Evolutionary conservation across 257 asterid species (phyloP).

Genomic region (Solanum microdontum): DNA sequence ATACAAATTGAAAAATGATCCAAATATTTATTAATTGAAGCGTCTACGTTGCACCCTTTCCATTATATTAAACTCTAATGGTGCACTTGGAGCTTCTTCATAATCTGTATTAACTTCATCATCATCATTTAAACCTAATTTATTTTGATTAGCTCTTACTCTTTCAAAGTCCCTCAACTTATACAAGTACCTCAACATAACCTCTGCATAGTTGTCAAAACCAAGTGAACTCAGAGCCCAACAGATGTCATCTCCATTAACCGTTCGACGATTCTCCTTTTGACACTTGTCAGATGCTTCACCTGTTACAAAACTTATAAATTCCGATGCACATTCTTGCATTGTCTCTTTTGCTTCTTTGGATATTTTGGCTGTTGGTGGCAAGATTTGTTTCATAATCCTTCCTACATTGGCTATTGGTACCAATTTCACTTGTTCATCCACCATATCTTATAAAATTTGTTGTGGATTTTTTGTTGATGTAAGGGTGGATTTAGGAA

Average conservation of each 20-base stretch:
- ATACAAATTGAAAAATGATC: background rate
- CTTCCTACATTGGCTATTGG: constrained; percentile 74
- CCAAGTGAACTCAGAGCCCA: constrained; percentile 51
- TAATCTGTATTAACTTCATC: background rate
- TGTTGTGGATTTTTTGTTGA: background rate
- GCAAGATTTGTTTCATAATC: constrained; percentile 63
- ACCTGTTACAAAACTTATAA: constrained; percentile 56
- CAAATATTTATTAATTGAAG: background rate
- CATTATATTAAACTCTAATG: background rate
- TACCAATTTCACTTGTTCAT: constrained; percentile 10
- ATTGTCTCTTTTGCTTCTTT: constrained; percentile 69
- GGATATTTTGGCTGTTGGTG: constrained; percentile 57
- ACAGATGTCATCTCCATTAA: constrained; percentile 66
- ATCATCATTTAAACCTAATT: constrained; percentile 4
- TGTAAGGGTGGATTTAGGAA: background rate
- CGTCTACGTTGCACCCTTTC: background rate
- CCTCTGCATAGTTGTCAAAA: constrained; percentile 47
- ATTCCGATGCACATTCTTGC: constrained; percentile 72
- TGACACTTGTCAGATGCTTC: constrained; percentile 74
- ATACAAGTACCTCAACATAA: constrained; percentile 47
- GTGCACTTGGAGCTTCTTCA: constrained; percentile 5
- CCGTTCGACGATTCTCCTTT: constrained; percentile 52
- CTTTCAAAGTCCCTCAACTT: constrained; percentile 55
- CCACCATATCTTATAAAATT: background rate
- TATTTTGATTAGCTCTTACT: constrained; percentile 18